Evolutionary conservation across 202 grass and related monocot genomes (phyloP), one percentile per base, ranked within the genome.

Genomic region (Setaria viridis): DNA sequence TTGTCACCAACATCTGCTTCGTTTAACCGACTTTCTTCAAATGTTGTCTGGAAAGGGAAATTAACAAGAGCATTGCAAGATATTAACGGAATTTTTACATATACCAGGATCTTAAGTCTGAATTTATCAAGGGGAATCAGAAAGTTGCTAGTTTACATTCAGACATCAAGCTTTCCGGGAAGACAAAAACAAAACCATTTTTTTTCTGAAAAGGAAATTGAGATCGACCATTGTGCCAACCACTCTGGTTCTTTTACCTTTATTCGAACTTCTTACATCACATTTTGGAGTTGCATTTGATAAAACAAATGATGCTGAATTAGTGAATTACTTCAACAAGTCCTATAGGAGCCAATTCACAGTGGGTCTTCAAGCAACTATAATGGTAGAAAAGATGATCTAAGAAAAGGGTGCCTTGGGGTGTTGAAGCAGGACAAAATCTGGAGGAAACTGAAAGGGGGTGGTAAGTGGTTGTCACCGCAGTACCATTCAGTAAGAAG

Each of bases 1-100:
- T 83, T 99, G 66, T 99, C 91, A 9, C 93, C 93, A 20, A 99
- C 90, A 53, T 99, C 93, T 78, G 80, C 49, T 47, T 92, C 96
- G 37, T 92, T 95, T 67, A 99, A 90, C 21, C 93, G 89, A 82
- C 77, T 86, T 87, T 95, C 96, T 79, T 99, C 96, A 85, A 83
- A 95, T 56, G 84, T 85, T 1, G 67, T 87, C 91, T 95, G 86
- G 15, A 63, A 75, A 83, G 9, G 20, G 12, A 63, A 83, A 82
- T 41, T 75, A 70, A 76, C 67, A 3, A 83, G 32, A 74, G 11
- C n/a, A 85, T 19, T 37, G 19, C 69, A n/a, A 43, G 32, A 30
- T n/a, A 58, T 12, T 4, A 9, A 20, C 30, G 5, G 49, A 51
- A 51, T 15, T 15, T 58, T 58, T 42, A 19, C 20, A 17, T 59